Evolutionary conservation across 805 yeast genomes (phyloP).

Genomic region (Spencermartinsiella europaea): DNA sequence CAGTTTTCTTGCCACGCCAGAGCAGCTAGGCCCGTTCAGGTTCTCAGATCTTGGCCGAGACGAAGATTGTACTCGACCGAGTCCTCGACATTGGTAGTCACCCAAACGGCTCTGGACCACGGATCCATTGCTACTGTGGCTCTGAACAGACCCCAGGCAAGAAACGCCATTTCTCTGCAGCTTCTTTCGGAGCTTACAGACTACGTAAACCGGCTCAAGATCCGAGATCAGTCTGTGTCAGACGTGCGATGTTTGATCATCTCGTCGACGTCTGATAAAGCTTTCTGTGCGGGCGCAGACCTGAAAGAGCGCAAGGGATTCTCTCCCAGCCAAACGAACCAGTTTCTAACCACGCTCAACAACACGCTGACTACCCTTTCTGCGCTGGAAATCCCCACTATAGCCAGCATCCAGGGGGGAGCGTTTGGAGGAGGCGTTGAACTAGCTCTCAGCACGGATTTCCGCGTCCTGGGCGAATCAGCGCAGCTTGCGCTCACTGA

Average conservation of each 20-base stretch:
- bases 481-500: conserved; percentile 41
- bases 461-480: conserved; percentile 33
- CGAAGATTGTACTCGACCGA: no score
- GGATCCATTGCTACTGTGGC: conserved; percentile 23
- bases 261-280: conserved; percentile 22
- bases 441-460: conserved; percentile 38
- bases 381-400: conserved; percentile 35
- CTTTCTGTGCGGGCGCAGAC: conserved; percentile 39
- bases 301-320: conserved; percentile 36
- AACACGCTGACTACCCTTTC: conserved; percentile 30
- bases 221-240: conserved; percentile 14
- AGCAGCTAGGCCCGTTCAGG: no score
- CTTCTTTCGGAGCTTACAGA: conserved; percentile 26
- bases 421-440: conserved; percentile 45
- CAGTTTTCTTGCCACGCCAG: no score
- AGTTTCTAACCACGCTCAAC: conserved; percentile 27
- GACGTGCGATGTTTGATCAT: conserved; percentile 25
- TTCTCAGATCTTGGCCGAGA: no score
- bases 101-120: not conserved
- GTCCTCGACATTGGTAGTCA: not conserved
- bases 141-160: conserved; percentile 31
- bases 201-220: conserved; percentile 19
- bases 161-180: conserved; percentile 29
- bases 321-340: conserved; percentile 26
- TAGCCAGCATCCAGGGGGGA: conserved; percentile 40